phyloP scores from a whole-genome alignment of 2,329 filamentous ascomycete genomes.

The Pseudocercospora ulei region DNA sequence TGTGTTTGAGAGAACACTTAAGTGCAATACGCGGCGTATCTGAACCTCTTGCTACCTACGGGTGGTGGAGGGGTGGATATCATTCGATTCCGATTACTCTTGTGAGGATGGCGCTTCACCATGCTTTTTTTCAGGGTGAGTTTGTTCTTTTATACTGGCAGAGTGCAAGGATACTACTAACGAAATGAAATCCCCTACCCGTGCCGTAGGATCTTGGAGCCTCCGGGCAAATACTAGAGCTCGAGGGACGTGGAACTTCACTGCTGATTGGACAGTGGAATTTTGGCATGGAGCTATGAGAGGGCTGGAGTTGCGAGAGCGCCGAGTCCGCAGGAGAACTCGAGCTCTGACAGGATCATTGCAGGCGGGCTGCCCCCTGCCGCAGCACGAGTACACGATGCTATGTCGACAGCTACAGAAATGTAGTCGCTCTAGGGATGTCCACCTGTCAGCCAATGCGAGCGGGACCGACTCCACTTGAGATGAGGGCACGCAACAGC shows the following conservation, averaged over 20 bases:
- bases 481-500: background rate
- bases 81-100: constrained; percentile 93
- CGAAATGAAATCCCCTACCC: constrained; percentile 1
- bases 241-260: background rate
- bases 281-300: too few relatives aligned
- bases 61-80: constrained; percentile 44
- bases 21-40: constrained; percentile 92
- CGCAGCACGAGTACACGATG: too few relatives aligned
- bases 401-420: background rate
- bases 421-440: background rate
- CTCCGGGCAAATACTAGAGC: too few relatives aligned
- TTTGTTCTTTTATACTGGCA: constrained; percentile 25
- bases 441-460: background rate
- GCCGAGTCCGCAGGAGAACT: too few relatives aligned
- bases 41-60: constrained; percentile 29
- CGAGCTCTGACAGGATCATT: too few relatives aligned
- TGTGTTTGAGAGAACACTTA: constrained; percentile 62
- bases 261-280: too few relatives aligned
- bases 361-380: too few relatives aligned
- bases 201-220: background rate
- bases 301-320: too few relatives aligned
- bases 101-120: constrained; percentile 65
- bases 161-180: constrained; percentile 38
- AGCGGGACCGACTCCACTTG: background rate
- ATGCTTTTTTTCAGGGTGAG: constrained; percentile 44